These are phyloP conservation scores for sorghum (Sorghum bicolor) DNA, from an alignment of 176 grass and related monocot species.

Conservation along the genomic window DNA sequence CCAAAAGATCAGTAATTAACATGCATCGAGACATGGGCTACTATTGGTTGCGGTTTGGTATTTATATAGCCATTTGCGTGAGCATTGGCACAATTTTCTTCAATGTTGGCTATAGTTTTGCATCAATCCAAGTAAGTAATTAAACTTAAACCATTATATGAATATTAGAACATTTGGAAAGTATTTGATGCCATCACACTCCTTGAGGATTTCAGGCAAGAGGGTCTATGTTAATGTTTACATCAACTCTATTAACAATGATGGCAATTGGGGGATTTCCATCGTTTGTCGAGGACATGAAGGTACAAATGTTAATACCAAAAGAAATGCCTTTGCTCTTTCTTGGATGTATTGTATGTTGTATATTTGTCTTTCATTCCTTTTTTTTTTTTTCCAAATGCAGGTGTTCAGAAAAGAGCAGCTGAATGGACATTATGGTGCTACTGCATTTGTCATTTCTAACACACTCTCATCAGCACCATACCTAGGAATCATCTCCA, in stretches of 20 bases:
- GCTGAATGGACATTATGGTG: conserved; percentile 52
- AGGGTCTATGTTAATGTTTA: conserved; percentile 62
- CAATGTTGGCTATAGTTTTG: conserved; percentile 31
- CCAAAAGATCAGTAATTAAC: conserved; percentile 47
- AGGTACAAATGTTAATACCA: conserved; percentile 26
- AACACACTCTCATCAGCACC: conserved; percentile 44
- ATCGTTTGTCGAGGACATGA: conserved; percentile 72
- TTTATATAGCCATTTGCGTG: conserved; percentile 36
- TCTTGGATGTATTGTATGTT: not conserved
- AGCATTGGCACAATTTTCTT: conserved; percentile 59
- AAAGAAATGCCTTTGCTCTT: not conserved
- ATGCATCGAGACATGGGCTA: conserved; percentile 61
- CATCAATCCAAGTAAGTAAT: conserved; percentile 56
- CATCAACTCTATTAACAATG: conserved; percentile 45
- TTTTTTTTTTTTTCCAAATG: not conserved
- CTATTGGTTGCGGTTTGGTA: conserved; percentile 56
- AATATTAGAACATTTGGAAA: not conserved
- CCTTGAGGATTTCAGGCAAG: conserved; percentile 26
- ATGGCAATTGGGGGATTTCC: conserved; percentile 63
- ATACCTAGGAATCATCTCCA: conserved; percentile 43
- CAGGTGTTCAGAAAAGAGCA: conserved; percentile 55
- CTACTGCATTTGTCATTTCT: conserved; percentile 32
- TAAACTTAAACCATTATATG: not conserved
- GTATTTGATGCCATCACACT: not conserved
- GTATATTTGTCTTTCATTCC: not conserved